phyloP scores from a whole-genome alignment of 2,329 filamentous ascomycete species.

The Ceratocystis lukuohia region DNA sequence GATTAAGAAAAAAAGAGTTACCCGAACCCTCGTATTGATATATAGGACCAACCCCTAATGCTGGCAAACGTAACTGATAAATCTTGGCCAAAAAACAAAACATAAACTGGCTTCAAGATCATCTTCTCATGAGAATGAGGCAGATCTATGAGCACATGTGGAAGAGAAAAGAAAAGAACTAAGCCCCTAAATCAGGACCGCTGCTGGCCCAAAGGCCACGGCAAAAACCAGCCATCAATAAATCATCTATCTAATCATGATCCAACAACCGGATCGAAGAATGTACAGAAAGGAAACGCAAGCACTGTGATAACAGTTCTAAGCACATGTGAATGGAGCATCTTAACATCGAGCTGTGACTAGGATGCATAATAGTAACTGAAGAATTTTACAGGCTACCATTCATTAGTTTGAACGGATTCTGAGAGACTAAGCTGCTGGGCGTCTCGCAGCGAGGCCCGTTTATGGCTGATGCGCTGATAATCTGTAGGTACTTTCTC shows the following conservation, averaged over 20 bases:
- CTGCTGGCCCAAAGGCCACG: background rate
- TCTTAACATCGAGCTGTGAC: background rate
- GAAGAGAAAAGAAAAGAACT: background rate
- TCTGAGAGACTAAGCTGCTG: background rate
- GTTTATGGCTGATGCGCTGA: slow-evolving; percentile 11
- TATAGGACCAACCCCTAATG: background rate
- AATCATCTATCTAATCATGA: slow-evolving; percentile 1
- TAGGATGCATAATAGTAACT: background rate
- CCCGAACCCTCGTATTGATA: too few relatives aligned
- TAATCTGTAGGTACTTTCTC: slow-evolving; percentile 10
- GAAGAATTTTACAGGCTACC: background rate
- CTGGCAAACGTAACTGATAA: background rate
- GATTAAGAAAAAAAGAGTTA: too few relatives aligned
- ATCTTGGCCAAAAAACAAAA: background rate
- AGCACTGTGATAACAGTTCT: background rate
- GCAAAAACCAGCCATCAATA: background rate
- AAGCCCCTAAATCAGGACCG: background rate
- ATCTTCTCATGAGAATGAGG: background rate
- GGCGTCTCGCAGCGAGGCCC: background rate
- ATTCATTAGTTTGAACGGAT: slow-evolving; percentile 1
- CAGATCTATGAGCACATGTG: background rate
- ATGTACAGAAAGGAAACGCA: background rate
- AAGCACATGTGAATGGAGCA: background rate
- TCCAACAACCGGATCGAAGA: background rate
- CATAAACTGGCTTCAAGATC: background rate